Evolutionary conservation across 2,329 filamentous ascomycete genomes (phyloP).

Genomic region (Colletotrichum eremochloae): DNA sequence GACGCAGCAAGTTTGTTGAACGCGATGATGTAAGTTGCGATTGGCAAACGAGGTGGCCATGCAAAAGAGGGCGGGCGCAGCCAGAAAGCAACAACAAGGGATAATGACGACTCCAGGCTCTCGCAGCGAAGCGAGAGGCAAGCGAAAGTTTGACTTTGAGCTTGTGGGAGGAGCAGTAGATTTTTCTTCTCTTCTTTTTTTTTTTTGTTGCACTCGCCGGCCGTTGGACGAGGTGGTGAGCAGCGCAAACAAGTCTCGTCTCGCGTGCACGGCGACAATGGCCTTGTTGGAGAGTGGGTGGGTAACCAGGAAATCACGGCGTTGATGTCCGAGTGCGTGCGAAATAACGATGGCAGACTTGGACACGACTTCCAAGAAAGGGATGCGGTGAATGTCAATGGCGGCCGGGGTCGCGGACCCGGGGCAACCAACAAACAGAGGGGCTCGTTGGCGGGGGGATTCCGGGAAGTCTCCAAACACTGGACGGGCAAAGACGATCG

Average conservation of each 20-base stretch:
- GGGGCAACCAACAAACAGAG: constrained; percentile 44
- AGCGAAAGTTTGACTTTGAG: constrained; percentile 11
- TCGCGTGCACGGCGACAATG: constrained; percentile 40
- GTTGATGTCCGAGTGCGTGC: constrained; percentile 35
- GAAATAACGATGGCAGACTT: constrained; percentile 32
- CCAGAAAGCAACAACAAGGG: constrained; percentile 8
- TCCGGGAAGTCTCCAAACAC: constrained; percentile 28
- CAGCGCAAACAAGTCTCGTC: constrained; percentile 28
- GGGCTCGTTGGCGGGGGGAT: constrained; percentile 44
- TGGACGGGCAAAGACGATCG: constrained; percentile 17
- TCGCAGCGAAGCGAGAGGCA: constrained; percentile 26
- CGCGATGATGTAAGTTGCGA: constrained; percentile 32
- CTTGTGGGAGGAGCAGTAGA: constrained; percentile 12
- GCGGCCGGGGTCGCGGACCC: constrained; percentile 36
- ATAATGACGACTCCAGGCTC: constrained; percentile 22
- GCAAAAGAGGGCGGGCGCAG: constrained; percentile 18
- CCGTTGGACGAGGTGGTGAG: constrained; percentile 21
- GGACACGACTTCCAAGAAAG: constrained; percentile 40
- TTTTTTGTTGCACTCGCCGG: neutral
- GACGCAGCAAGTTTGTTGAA: constrained; percentile 25
- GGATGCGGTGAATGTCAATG: constrained; percentile 43
- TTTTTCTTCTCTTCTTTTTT: no score
- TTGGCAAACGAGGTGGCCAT: constrained; percentile 16
- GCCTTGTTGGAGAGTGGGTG: constrained; percentile 42
- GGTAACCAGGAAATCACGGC: constrained; percentile 17